These are phyloP conservation scores for Thelephora aurantiotincta DNA, from an alignment of 768 basidiomycete genomes.

Conservation along the genomic window DNA sequence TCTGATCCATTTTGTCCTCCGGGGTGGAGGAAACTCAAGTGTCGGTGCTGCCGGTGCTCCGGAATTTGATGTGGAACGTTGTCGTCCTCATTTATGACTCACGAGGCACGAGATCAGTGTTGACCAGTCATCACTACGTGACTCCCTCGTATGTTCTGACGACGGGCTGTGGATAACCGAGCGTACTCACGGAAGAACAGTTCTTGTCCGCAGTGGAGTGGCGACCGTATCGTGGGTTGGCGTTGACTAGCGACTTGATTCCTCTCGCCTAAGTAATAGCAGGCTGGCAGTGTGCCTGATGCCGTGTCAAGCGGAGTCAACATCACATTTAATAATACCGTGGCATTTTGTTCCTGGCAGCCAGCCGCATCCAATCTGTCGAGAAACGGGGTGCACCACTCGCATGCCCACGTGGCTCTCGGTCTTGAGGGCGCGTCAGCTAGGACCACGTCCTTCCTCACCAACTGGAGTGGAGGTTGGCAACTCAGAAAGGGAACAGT, in stretches of 20 bases:
- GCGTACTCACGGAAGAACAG: conserved; percentile 16
- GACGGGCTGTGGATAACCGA: conserved; percentile 1
- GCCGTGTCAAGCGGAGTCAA: conserved; percentile 6
- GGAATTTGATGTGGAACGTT: conserved; percentile 13
- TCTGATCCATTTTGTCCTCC: conserved; percentile 44
- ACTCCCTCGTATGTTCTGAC: not conserved
- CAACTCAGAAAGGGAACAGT: not conserved
- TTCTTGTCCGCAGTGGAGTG: conserved; percentile 11
- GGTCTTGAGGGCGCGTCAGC: conserved; percentile 14
- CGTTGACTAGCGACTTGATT: not conserved
- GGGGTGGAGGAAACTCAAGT: conserved; percentile 19
- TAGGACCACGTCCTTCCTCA: conserved; percentile 15
- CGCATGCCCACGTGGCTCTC: conserved; percentile 43
- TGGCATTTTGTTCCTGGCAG: conserved; percentile 26
- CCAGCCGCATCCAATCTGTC: conserved; percentile 32
- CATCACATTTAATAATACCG: conserved; percentile 21
- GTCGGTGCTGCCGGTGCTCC: conserved; percentile 9
- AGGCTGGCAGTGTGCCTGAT: not conserved
- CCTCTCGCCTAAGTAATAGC: not conserved
- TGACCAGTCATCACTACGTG: not conserved
- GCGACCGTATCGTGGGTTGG: not conserved
- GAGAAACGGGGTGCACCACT: conserved; percentile 60
- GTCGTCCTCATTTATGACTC: conserved; percentile 12
- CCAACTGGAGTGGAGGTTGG: conserved; percentile 6
- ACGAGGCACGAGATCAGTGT: too few relatives aligned